Percentiles rank a stretch among this genome's conserved stretches.
Evolutionary conservation across 345 rosid genomes (phyloP).

Genomic region (Cardamine resedifolia): DNA sequence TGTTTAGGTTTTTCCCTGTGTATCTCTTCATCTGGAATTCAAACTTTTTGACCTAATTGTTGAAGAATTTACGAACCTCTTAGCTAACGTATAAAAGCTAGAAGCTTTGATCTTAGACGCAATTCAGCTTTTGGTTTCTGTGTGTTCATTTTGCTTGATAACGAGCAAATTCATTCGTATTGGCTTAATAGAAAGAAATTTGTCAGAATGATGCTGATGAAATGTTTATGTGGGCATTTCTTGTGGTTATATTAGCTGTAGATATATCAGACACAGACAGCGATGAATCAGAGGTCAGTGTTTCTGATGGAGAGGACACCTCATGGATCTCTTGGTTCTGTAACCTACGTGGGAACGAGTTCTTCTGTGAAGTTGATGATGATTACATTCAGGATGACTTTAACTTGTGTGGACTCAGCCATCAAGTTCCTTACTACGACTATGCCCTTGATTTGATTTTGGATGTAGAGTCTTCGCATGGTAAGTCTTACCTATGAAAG

Average conservation of each 20-base stretch:
- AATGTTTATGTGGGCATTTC: constrained; percentile 1
- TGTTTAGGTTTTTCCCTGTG: constrained; percentile 4
- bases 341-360: constrained; percentile 91
- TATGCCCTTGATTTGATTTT: constrained; percentile 96
- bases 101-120: constrained; percentile 4
- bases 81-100: background rate
- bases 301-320: constrained; percentile 96
- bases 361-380: constrained; percentile 99
- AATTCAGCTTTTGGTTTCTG: background rate
- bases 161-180: background rate
- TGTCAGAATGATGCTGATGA: constrained; percentile 8
- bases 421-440: constrained; percentile 97
- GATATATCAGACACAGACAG: constrained; percentile 93
- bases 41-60: background rate
- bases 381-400: constrained; percentile 98
- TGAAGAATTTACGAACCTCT: background rate
- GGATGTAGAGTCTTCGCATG: constrained; percentile 94
- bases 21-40: constrained; percentile 10
- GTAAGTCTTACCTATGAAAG: constrained; percentile 41
- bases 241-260: constrained; percentile 29
- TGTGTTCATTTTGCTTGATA: background rate
- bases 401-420: constrained; percentile 90
- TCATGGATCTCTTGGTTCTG: constrained; percentile 99
- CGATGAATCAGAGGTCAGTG: constrained; percentile 95
- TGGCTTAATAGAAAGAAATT: background rate